Conservation (phyloP, 306 rosid genomes). For the Arachis hypogaea region DNA sequence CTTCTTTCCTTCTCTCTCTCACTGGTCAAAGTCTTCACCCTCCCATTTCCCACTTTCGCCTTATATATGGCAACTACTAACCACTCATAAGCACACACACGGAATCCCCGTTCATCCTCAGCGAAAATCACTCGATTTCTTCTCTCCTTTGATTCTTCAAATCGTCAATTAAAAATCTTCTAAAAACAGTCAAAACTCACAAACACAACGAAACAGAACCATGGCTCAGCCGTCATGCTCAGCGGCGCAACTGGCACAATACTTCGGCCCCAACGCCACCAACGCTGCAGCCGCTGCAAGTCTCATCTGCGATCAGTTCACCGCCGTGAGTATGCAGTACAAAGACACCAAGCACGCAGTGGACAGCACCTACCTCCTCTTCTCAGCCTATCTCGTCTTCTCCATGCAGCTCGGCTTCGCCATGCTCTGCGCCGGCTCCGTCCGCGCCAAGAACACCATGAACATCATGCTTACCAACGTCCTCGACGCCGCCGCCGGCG, state of each 20-base stretch:
- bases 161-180: not conserved
- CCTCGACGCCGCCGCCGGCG: slow-evolving; percentile 91
- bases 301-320: slow-evolving; percentile 59
- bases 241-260: slow-evolving; percentile 42
- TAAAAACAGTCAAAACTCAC: too few species aligned
- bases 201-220: not conserved
- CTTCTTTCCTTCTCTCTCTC: not conserved
- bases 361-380: slow-evolving; percentile 81
- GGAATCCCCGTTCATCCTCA: not conserved
- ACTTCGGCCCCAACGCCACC: slow-evolving; percentile 67
- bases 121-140: not conserved
- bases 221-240: slow-evolving; percentile 53
- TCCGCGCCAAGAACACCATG: slow-evolving; percentile 98
- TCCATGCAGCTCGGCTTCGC: slow-evolving; percentile 98
- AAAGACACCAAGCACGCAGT: slow-evolving; percentile 58
- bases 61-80: not conserved
- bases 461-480: slow-evolving; percentile 98
- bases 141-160: not conserved
- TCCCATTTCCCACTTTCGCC: not conserved
- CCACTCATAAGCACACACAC: not conserved
- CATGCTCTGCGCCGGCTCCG: slow-evolving; percentile 99
- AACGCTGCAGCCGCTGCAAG: slow-evolving; percentile 59
- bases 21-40: not conserved
- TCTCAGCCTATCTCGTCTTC: slow-evolving; percentile 95
- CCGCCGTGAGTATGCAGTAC: slow-evolving; percentile 44